Evolutionary conservation across 2,329 filamentous ascomycete genomes (phyloP), one percentile per base, ranked within the genome.

Genomic region (Penicillium sp.): DNA sequence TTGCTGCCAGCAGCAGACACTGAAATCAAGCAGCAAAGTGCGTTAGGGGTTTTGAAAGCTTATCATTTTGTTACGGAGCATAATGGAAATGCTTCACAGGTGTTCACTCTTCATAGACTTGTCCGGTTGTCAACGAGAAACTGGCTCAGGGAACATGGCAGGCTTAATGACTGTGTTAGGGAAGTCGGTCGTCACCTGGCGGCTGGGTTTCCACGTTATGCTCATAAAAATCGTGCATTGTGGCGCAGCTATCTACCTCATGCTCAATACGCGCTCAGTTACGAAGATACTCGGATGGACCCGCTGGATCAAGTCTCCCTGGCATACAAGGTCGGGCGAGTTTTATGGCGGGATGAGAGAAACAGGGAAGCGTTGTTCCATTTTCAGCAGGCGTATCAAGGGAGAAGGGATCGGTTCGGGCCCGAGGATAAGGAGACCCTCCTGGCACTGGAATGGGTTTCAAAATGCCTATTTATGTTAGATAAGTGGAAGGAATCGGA

Each of bases 41-140:
- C 70, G 7, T 47, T 72, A 5, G 70, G 73, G 0, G 3, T 71
- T 8, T 61, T 75, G 0, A 64, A 54, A 17, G 65, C 70, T 1
- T 71, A 69, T 61, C 68, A 66, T 0, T 70, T 73, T 44, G 50
- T 70, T 15, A 66, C 31, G 7, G 11, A 7, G 5, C 55, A 66
- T 5, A 11, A 11, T 7, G 21, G 17, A 47, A 59, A 29, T 19
- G 47, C 8, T 9, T 13, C 35, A 15, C 35, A 38, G 35, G 6
- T 46, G 7, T 53, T 17, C 23, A 67, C 66, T 58, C 64, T 77
- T 55, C 75, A 77, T 58, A 65, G 73, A 26, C 63, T 78, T 6
- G 71, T 77, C 0, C 71, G 73, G 48, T 64, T 76, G 3, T 68
- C 72, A 1, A 75, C 61, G 0, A 49, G 67, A 11, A 73, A 70